Evolutionary conservation across 2,329 filamentous ascomycete genomes (phyloP).

Genomic region (Trichoderma harzianum): DNA sequence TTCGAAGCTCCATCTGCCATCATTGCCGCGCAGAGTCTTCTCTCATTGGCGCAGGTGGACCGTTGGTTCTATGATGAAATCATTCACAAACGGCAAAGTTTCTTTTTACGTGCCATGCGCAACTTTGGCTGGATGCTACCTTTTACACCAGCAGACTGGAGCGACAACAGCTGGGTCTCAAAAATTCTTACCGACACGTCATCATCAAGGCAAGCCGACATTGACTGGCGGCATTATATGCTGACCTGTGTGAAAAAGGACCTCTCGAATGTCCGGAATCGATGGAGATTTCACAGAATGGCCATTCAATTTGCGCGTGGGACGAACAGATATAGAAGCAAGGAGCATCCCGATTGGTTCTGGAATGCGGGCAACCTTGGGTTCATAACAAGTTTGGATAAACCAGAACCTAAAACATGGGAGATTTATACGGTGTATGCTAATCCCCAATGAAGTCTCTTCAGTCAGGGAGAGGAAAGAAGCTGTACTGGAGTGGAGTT

Average conservation of each 20-base stretch:
- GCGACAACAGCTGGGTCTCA: neutral
- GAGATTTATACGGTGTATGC: neutral
- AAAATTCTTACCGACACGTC: neutral
- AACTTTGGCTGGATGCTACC: constrained; percentile 13
- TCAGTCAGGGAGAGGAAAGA: neutral
- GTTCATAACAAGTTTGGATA: neutral
- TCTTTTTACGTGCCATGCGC: neutral
- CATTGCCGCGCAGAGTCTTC: neutral
- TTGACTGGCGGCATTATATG: constrained; percentile 5
- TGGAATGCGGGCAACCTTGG: neutral
- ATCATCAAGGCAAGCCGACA: neutral
- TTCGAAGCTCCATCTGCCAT: neutral
- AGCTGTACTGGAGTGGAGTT: neutral
- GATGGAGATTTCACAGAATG: constrained; percentile 3
- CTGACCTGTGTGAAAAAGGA: neutral
- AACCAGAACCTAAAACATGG: neutral
- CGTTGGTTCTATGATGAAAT: constrained; percentile 3
- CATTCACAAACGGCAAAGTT: neutral
- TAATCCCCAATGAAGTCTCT: neutral
- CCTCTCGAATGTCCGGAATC: neutral
- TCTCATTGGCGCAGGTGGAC: neutral
- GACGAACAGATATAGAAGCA: neutral
- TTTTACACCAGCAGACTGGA: constrained; percentile 6
- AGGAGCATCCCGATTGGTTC: neutral
- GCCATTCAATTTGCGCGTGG: neutral